A percentile compares a stretch with the other conserved stretches of the same genome.
Conservation (phyloP, 2,329 filamentous ascomycete genomes). For the Phyllosticta citriasiana region DNA sequence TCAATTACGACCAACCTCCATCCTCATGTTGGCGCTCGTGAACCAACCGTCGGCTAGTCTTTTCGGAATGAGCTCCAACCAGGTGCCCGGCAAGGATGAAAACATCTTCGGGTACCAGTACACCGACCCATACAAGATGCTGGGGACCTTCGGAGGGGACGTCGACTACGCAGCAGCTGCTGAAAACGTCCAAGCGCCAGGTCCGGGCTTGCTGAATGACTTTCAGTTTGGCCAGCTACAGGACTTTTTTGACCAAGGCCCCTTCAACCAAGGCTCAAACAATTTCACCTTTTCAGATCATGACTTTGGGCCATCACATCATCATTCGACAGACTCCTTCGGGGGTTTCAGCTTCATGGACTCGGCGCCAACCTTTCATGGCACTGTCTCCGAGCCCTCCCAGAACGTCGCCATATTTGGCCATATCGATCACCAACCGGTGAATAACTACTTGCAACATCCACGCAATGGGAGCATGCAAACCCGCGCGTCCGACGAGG, state of each 20-base stretch:
- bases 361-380: slow-evolving; percentile 2
- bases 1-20: neutral
- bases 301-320: neutral
- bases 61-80: slow-evolving; percentile 11
- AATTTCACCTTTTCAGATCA: slow-evolving; percentile 4
- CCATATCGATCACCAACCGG: neutral
- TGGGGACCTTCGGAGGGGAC: neutral
- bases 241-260: slow-evolving; percentile 9
- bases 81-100: slow-evolving; percentile 8
- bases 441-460: neutral
- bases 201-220: slow-evolving; percentile 6
- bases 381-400: neutral
- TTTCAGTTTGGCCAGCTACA: slow-evolving; percentile 6
- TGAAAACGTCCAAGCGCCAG: slow-evolving; percentile 6
- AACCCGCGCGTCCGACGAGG: slow-evolving; percentile 3
- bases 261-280: slow-evolving; percentile 5
- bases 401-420: slow-evolving; percentile 1
- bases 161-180: slow-evolving; percentile 8
- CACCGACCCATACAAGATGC: neutral
- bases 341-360: slow-evolving; percentile 1
- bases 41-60: slow-evolving; percentile 6
- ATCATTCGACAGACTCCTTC: neutral
- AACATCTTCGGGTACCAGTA: slow-evolving; percentile 2
- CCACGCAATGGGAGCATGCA: neutral
- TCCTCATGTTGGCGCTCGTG: slow-evolving; percentile 8